These are phyloP conservation scores for Chlorella sp. DNA, from an alignment of 139 green algal genomes.

Conservation along the genomic window DNA sequence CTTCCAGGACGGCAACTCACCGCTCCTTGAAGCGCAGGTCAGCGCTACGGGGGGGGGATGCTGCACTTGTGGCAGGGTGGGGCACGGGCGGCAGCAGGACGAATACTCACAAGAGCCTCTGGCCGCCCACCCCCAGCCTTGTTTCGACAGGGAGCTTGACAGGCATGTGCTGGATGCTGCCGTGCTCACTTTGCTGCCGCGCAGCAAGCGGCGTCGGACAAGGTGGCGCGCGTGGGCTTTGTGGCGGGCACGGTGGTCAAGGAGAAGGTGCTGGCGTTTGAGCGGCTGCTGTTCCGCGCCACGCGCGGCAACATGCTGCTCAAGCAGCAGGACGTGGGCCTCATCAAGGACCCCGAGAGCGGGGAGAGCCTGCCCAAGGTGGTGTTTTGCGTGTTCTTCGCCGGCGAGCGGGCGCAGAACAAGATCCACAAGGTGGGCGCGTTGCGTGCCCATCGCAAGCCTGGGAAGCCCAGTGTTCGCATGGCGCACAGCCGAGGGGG, in stretches of 20 bases:
- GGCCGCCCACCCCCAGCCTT: too few relatives aligned
- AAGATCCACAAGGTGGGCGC: slow-evolving; percentile 83
- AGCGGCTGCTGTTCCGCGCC: slow-evolving; percentile 92
- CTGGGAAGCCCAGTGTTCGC: neutral
- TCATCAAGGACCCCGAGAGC: slow-evolving; percentile 68
- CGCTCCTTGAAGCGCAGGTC: slow-evolving; percentile 11
- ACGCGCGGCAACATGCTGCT: slow-evolving; percentile 97
- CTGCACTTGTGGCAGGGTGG: too few relatives aligned
- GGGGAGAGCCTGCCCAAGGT: slow-evolving; percentile 80
- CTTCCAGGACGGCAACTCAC: neutral
- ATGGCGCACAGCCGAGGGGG: too few relatives aligned
- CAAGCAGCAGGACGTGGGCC: slow-evolving; percentile 55
- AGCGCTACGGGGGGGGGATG: neutral
- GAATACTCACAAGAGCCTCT: too few relatives aligned
- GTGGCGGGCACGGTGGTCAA: slow-evolving; percentile 78
- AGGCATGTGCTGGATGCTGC: too few relatives aligned
- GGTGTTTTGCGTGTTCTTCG: slow-evolving; percentile 96
- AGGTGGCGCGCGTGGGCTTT: slow-evolving; percentile 82
- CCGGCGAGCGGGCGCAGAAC: slow-evolving; percentile 79
- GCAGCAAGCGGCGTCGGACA: too few relatives aligned
- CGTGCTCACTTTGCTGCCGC: too few relatives aligned
- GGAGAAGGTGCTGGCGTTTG: slow-evolving; percentile 78
- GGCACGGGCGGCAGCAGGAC: too few relatives aligned
- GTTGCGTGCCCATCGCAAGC: neutral
- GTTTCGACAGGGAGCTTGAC: too few relatives aligned